Base-by-base conservation (phyloP, 139 green algal species). In the Trebouxia sp. region DNA sequence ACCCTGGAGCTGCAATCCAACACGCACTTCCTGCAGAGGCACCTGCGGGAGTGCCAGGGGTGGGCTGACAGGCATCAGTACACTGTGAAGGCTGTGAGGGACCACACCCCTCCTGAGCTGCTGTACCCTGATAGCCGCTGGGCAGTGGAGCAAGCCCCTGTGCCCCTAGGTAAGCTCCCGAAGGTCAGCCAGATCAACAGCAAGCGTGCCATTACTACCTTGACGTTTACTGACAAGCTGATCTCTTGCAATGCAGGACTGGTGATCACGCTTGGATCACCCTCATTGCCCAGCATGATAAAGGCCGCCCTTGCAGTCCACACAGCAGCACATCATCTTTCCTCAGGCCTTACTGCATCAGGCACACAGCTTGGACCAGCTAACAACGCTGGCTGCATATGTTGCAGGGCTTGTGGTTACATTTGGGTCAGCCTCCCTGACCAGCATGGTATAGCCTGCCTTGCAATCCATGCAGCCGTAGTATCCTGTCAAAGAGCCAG, bases 61-160 rank as follows among this genome's bases (percentile, higher is more conserved):
- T 78, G 66, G 35, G 42, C 47, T 41, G 30, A 50, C 70, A 67
- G 75, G 32, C 75, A 72, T 35, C 74, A 37, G 47, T 39, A 80
- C 43, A 67, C 47, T 6, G 48, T 65, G 47, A 42, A 67, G 32
- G 74, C 74, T 20, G 17, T 65, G 1, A 37, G 47, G 43, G 74
- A 65, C 9, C 37, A 55, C 47, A n/a, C 42, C 35, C 47, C 74
- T 35, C 17, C 74, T 14, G 30, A 72, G 17, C 55, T 83, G 1
- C 26, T 80, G 55, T 17, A 45, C 22, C 56, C 43, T 10, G 30
- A 50, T 8, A 76, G 37, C 17, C 30, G 32, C 47, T 55, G 58
- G 38, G 43, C 14, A 22, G 28, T 37, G 76, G 42, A 48, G 38
- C 41, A 51, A 77, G n/a, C 69, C 39, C 42, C 26, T 11, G 41